Percentiles rank a stretch among this genome's conserved stretches.
These are phyloP conservation scores for Lactifluus echinatus DNA, from an alignment of 768 basidiomycete species.

Conservation along the genomic window DNA sequence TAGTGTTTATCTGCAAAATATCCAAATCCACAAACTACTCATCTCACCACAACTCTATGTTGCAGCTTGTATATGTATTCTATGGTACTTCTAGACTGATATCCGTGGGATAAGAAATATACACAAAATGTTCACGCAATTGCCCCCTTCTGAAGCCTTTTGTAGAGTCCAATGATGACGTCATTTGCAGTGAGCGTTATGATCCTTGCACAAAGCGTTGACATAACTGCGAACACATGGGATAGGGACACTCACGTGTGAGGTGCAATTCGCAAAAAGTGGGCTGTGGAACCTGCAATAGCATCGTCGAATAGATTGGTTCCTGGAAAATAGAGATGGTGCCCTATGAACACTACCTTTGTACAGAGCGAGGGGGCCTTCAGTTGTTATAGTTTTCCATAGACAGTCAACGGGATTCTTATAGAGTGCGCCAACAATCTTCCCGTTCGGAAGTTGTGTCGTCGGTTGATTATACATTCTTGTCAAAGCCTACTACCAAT, in stretches of 20 bases:
- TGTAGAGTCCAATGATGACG: slow-evolving; percentile 62
- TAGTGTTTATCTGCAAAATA: no score
- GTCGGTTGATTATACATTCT: slow-evolving; percentile 97
- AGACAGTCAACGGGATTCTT: slow-evolving; percentile 92
- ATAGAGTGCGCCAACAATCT: slow-evolving; percentile 67
- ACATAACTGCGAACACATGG: background rate
- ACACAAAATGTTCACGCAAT: slow-evolving; percentile 5
- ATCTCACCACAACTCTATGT: background rate
- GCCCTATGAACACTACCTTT: slow-evolving; percentile 48
- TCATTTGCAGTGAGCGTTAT: slow-evolving; percentile 88
- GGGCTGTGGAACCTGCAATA: slow-evolving; percentile 77
- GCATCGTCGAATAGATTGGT: background rate
- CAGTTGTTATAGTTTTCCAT: slow-evolving; percentile 88
- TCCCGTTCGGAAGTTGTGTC: slow-evolving; percentile 58
- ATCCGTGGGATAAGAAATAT: background rate
- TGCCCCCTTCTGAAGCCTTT: slow-evolving; percentile 26
- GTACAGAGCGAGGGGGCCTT: slow-evolving; percentile 92
- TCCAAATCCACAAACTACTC: no score
- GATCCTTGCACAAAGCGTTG: slow-evolving; percentile 41
- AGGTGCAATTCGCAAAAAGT: slow-evolving; percentile 86
- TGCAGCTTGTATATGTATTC: background rate
- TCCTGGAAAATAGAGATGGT: background rate
- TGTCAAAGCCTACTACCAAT: slow-evolving; percentile 57
- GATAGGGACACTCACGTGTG: slow-evolving; percentile 56
- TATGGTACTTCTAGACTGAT: background rate